Evolutionary conservation across 2,329 filamentous ascomycete species (phyloP), one percentile per base, ranked within the genome.

Genomic region (Botrytis elliptica): DNA sequence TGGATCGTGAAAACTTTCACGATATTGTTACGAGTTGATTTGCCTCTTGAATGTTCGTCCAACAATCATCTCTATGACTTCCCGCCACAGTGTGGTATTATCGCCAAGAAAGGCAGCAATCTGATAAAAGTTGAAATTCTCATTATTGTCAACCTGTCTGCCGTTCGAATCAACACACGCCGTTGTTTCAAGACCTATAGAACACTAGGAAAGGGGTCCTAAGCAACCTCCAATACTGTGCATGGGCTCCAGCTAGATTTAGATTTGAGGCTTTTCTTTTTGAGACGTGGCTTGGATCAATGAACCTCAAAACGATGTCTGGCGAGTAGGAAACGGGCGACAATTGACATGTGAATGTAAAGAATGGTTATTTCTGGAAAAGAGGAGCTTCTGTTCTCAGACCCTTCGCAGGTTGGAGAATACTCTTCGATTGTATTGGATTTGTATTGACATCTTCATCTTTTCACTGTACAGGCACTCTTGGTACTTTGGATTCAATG

Each of bases 401-500:
- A 29, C n/a, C 6, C n/a, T 55, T 29, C 2, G 18, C n/a, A n/a
- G 29, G 52, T 55, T 18, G 52, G 52, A 55, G n/a, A 55, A 55
- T 18, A 3, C 5, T 8, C 12, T 55, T 55, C n/a, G 1, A 29
- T 29, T 55, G 14, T 7, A 16, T 16, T 55, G n/a, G n/a, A 5
- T 29, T 29, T 29, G 25, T 55, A 16, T 29, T 16, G 52, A 29
- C 8, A 18, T 55, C 5, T 55, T 29, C 22, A 3, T n/a, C 25
- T 25, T 52, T 52, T 22, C 49, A 52, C 22, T 8, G 18, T 20
- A 46, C 1, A 33, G 33, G 33, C 33, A 33, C 0, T 33, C 44
- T 22, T n/a, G 22, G 22, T 25, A 52, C 2, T 14, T n/a, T 4
- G 3, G 14, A 1, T 29, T 7, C n/a, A 16, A 18, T 0, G 3